Evolutionary conservation across 1,139 yeast genomes (phyloP).

Genomic region (Kodamaea sp.): DNA sequence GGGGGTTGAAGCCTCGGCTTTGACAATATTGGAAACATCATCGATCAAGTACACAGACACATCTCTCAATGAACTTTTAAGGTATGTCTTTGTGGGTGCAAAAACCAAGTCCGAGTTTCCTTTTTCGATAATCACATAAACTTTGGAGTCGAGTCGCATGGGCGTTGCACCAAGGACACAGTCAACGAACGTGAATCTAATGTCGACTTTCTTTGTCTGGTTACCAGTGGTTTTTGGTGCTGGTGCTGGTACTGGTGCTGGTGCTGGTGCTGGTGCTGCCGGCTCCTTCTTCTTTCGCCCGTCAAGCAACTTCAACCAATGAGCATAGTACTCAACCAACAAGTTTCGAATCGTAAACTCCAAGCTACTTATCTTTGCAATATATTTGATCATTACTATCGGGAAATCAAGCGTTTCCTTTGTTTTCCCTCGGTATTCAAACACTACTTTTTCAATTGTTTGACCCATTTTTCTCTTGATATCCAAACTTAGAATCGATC

Average conservation of each 20-base stretch:
- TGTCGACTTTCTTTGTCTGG: slow-evolving; percentile 21
- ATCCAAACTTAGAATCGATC: slow-evolving; percentile 23
- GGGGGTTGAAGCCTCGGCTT: slow-evolving; percentile 14
- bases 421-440: slow-evolving; percentile 24
- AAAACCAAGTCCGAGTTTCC: slow-evolving; percentile 50
- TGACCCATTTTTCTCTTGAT: slow-evolving; percentile 18
- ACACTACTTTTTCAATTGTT: slow-evolving; percentile 27
- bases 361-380: slow-evolving; percentile 19
- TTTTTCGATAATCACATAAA: slow-evolving; percentile 46
- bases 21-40: slow-evolving; percentile 38
- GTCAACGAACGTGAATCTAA: slow-evolving; percentile 48
- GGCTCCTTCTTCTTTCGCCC: slow-evolving; percentile 11
- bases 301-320: slow-evolving; percentile 42
- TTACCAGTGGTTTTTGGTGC: background rate
- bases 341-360: slow-evolving; percentile 45
- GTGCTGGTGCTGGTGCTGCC: slow-evolving; percentile 9
- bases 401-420: slow-evolving; percentile 16
- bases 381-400: slow-evolving; percentile 20
- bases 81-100: slow-evolving; percentile 27
- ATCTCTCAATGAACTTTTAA: slow-evolving; percentile 46
- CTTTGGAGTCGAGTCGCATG: slow-evolving; percentile 51
- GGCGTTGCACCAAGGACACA: slow-evolving; percentile 59
- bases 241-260: too few species aligned
- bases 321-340: slow-evolving; percentile 50
- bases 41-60: slow-evolving; percentile 53